Evolutionary conservation across 164 flowering plant genomes (phyloP).

Genomic region (Annona cherimola): DNA sequence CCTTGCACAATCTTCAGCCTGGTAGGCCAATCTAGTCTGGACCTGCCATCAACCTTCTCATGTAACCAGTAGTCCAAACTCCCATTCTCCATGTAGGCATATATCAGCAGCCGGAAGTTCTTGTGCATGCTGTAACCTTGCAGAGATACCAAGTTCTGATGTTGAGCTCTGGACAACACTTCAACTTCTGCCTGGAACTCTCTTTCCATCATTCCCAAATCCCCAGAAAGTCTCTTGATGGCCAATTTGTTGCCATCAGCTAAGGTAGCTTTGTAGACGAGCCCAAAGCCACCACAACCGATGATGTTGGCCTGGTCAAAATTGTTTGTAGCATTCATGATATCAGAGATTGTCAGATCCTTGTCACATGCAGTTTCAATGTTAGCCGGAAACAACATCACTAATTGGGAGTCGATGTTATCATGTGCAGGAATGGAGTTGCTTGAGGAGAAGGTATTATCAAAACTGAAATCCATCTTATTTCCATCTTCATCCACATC

Average conservation of each 20-base stretch:
- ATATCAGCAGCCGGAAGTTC: conserved; percentile 4
- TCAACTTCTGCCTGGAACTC: conserved; percentile 18
- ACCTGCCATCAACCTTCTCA: conserved; percentile 7
- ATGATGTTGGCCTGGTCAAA: conserved; percentile 17
- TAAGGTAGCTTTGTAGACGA: conserved; percentile 13
- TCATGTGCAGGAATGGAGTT: neutral
- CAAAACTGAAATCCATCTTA: neutral
- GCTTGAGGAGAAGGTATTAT: neutral
- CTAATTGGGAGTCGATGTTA: conserved; percentile 5
- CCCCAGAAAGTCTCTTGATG: conserved; percentile 8
- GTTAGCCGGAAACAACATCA: conserved; percentile 7
- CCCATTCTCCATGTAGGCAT: conserved; percentile 16
- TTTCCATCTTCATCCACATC: neutral
- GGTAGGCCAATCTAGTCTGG: conserved; percentile 19
- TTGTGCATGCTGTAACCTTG: conserved; percentile 11
- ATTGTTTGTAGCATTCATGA: conserved; percentile 9
- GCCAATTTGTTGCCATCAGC: conserved; percentile 10
- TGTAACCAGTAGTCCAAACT: conserved; percentile 16
- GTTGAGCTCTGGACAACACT: conserved; percentile 12
- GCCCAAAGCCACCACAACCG: conserved; percentile 15
- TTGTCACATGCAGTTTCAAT: neutral
- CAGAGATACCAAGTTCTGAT: conserved; percentile 12
- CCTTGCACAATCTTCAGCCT: conserved; percentile 48
- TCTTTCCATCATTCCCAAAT: conserved; percentile 13
- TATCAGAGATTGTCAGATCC: conserved; percentile 11